A percentile compares a stretch with the other conserved stretches of the same genome.
Conservation (phyloP, 495 filamentous ascomycete species). For the Podospora conica region DNA sequence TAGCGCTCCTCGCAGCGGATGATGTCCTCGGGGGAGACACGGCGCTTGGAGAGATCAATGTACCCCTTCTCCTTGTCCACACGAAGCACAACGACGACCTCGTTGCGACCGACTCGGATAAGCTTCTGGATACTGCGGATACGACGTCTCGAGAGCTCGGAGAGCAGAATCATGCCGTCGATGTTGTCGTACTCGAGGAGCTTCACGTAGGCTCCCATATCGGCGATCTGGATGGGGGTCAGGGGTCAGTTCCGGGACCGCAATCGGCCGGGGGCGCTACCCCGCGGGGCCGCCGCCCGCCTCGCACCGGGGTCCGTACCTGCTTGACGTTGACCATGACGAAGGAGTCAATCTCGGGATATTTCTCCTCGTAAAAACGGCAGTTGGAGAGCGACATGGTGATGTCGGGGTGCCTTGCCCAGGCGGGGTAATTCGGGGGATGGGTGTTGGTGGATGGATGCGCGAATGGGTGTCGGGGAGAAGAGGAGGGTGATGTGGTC, state of each 20-base stretch:
- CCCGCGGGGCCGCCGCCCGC: conserved; percentile 3
- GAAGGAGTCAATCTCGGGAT: conserved; percentile 97
- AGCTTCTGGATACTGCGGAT: conserved; percentile 98
- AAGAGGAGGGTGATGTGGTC: not conserved
- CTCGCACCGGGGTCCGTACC: conserved; percentile 43
- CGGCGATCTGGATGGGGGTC: conserved; percentile 66
- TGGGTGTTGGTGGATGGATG: conserved; percentile 1
- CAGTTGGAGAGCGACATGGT: conserved; percentile 97
- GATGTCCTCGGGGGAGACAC: conserved; percentile 95
- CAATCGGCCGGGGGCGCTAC: conserved; percentile 12
- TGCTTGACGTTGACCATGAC: conserved; percentile 99
- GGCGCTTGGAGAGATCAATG: conserved; percentile 96
- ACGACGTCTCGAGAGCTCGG: conserved; percentile 90
- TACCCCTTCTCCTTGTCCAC: conserved; percentile 99
- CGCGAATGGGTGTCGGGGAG: not conserved
- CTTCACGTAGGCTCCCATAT: conserved; percentile 99
- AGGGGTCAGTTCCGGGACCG: not conserved
- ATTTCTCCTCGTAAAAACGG: conserved; percentile 89
- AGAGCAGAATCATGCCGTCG: conserved; percentile 98
- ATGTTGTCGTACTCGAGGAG: conserved; percentile 99
- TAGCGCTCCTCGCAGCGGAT: conserved; percentile 97
- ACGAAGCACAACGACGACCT: conserved; percentile 94
- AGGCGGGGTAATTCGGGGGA: conserved; percentile 19
- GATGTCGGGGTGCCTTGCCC: conserved; percentile 25
- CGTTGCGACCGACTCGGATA: conserved; percentile 94